Evolutionary conservation across 164 flowering plant genomes (phyloP), one percentile per base, ranked within the genome.

Genomic region (Vitis cinerea): DNA sequence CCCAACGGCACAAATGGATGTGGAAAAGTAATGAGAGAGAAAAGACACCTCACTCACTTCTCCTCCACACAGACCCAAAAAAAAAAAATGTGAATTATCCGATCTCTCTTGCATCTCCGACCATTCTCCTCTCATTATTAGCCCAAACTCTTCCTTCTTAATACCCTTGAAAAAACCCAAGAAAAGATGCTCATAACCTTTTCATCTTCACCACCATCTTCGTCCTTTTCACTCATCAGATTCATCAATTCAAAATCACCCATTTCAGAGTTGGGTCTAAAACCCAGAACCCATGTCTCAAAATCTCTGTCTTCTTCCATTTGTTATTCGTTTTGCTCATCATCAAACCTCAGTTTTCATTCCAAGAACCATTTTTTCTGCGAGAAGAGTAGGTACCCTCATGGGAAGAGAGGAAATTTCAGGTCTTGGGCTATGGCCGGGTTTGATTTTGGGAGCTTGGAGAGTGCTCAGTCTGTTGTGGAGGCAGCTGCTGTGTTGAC

Each of bases 401-500:
- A 48, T 70, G 63, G 79, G 8, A 76, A 59, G 58, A 80, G 78
- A 51, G 30, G 59, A 47, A 66, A 61, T 74, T 87, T 84, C 66
- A 80, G 77, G 71, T 10, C 80, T 1, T 71, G 74, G 52, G 93
- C 90, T 15, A 9, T 85, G 30, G 11, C 89, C 51, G 97, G 88
- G 31, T 69, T 90, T 37, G 90, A 77, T 65, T 63, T 84, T 44
- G 82, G 86, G 37, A 79, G 74, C 63, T 77, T 91, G 54, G 90
- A 90, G 71, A 77, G 87, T 66, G 83, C 86, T 10, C 92, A 88
- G 63, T 88, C 99, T 30, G 97, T 92, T 9, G 16, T 91, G 7
- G 93, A 93, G 71, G 98, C 98, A 13, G 84, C 75, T 52, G 88
- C 83, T 10, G 95, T 96, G 37, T 74, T 96, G 27, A 88, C 97